These are phyloP conservation scores for Phaseolus lunatus DNA, from an alignment of 306 rosid species.

Conservation along the genomic window DNA sequence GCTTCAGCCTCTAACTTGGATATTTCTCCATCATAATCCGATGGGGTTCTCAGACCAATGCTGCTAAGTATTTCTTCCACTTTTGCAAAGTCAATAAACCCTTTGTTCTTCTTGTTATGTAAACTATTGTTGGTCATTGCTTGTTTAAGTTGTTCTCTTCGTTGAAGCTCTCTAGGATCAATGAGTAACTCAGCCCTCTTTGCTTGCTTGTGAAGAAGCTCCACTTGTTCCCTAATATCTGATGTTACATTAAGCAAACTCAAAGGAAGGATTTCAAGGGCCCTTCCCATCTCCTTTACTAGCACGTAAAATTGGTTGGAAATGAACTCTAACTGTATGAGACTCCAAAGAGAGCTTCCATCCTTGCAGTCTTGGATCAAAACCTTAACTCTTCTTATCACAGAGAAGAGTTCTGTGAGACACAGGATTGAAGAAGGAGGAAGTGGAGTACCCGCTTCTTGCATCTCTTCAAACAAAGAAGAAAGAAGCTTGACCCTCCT, in stretches of 20 bases:
- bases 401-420: slow-evolving; percentile 84
- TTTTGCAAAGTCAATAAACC: slow-evolving; percentile 62
- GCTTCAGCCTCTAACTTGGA: slow-evolving; percentile 81
- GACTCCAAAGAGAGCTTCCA: slow-evolving; percentile 81
- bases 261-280: slow-evolving; percentile 84
- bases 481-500: slow-evolving; percentile 87
- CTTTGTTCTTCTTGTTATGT: slow-evolving; percentile 63
- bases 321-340: slow-evolving; percentile 63
- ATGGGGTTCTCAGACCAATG: slow-evolving; percentile 67
- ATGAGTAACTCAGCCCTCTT: slow-evolving; percentile 63
- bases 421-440: slow-evolving; percentile 90
- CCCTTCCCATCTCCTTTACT: slow-evolving; percentile 85
- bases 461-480: slow-evolving; percentile 85
- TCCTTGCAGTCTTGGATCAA: slow-evolving; percentile 76
- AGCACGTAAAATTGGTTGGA: slow-evolving; percentile 76
- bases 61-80: slow-evolving; percentile 63
- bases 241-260: slow-evolving; percentile 68
- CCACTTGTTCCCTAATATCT: slow-evolving; percentile 82
- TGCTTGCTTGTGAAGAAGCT: slow-evolving; percentile 81
- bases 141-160: slow-evolving; percentile 69
- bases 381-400: slow-evolving; percentile 69
- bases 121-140: slow-evolving; percentile 67
- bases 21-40: slow-evolving; percentile 80
- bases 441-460: slow-evolving; percentile 62
- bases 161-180: slow-evolving; percentile 65